Percentiles rank a stretch among this genome's conserved stretches.
These are phyloP conservation scores for Eucalyptus marginata DNA, from an alignment of 345 rosid genomes.

Conservation along the genomic window DNA sequence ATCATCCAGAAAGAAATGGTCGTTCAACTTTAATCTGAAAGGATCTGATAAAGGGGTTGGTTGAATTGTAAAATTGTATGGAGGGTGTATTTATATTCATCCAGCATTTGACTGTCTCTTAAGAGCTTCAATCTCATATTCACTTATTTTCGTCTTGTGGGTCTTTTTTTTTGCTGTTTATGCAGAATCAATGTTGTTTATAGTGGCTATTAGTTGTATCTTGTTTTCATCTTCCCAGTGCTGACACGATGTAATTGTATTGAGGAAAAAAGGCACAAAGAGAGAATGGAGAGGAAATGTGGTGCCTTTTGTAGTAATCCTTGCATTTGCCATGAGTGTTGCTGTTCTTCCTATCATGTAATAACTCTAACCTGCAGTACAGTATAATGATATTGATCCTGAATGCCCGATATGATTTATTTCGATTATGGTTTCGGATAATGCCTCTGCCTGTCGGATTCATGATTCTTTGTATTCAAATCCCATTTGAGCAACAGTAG, in stretches of 20 bases:
- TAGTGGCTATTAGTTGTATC: not conserved
- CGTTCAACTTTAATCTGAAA: slow-evolving; percentile 69
- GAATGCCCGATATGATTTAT: not conserved
- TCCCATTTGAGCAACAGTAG: not conserved
- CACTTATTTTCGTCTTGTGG: not conserved
- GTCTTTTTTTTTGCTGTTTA: not conserved
- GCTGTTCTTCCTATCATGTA: not conserved
- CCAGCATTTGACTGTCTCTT: not conserved
- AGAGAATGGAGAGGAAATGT: not conserved
- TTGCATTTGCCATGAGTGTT: not conserved
- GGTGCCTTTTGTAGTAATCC: not conserved
- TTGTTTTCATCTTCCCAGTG: not conserved
- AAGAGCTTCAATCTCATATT: not conserved
- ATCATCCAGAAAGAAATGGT: slow-evolving; percentile 81
- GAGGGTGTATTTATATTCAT: not conserved
- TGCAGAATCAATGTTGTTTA: not conserved
- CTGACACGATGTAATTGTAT: not conserved
- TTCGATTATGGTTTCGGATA: not conserved
- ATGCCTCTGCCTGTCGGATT: not conserved
- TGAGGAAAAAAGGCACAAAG: not conserved
- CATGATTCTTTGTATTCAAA: not conserved
- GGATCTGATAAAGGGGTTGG: slow-evolving; percentile 76
- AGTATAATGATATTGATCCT: not conserved
- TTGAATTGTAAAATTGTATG: not conserved
- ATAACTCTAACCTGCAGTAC: not conserved